These are phyloP conservation scores for Moelleriella libera DNA, from an alignment of 2,329 filamentous ascomycete species.

Conservation along the genomic window DNA sequence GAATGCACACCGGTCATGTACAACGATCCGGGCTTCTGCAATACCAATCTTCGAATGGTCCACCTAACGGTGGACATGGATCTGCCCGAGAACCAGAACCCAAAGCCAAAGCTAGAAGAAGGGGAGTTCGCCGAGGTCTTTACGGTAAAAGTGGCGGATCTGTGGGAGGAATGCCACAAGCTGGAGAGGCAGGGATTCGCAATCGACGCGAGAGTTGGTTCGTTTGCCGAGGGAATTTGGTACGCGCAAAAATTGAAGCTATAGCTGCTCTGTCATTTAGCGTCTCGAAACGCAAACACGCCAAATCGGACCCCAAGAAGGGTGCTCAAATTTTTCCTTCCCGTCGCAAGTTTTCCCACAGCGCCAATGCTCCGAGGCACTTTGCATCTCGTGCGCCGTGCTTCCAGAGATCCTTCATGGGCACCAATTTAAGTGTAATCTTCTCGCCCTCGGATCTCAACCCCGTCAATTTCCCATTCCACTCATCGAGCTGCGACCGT, in stretches of 20 bases:
- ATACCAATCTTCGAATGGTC: slow-evolving; percentile 54
- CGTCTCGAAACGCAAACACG: too few species aligned
- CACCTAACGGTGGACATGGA: slow-evolving; percentile 61
- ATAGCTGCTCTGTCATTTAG: slow-evolving; percentile 6
- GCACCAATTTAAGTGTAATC: slow-evolving; percentile 46
- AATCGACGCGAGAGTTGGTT: slow-evolving; percentile 67
- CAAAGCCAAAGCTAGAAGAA: slow-evolving; percentile 58
- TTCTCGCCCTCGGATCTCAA: slow-evolving; percentile 24
- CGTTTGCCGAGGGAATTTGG: slow-evolving; percentile 65
- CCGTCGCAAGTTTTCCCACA: slow-evolving; percentile 41
- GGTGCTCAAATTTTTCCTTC: slow-evolving; percentile 24
- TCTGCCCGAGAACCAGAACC: slow-evolving; percentile 53
- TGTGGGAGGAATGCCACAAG: slow-evolving; percentile 53
- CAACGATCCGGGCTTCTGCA: slow-evolving; percentile 52
- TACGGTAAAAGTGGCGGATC: slow-evolving; percentile 43
- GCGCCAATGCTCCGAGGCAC: slow-evolving; percentile 40
- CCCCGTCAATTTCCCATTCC: slow-evolving; percentile 44
- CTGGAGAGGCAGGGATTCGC: slow-evolving; percentile 60
- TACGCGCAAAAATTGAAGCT: slow-evolving; percentile 45
- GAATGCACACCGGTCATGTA: slow-evolving; percentile 54
- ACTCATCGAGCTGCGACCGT: slow-evolving; percentile 25
- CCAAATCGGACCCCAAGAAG: too few species aligned
- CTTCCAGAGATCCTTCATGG: slow-evolving; percentile 28
- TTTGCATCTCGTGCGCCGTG: slow-evolving; percentile 45
- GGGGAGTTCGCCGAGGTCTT: slow-evolving; percentile 77